These are phyloP conservation scores for Immersiporthe knoxdaviesiana DNA, from an alignment of 2,329 filamentous ascomycete species.

Conservation along the genomic window DNA sequence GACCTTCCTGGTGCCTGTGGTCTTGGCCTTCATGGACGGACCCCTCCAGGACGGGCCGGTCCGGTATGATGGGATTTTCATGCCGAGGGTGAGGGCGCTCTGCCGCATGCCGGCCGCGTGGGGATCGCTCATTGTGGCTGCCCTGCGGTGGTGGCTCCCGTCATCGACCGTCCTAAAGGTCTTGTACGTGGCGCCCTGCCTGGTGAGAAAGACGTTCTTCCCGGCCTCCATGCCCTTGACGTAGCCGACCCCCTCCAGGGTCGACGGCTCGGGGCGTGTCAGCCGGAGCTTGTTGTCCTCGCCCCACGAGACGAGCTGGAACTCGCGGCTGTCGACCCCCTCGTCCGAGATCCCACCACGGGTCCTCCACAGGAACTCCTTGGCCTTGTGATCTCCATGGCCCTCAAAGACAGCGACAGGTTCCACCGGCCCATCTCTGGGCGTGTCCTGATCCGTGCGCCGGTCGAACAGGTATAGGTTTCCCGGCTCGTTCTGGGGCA, in stretches of 20 bases:
- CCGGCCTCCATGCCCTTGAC: slow-evolving; percentile 68
- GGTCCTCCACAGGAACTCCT: slow-evolving; percentile 88
- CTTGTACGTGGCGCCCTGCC: slow-evolving; percentile 83
- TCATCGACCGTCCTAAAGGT: slow-evolving; percentile 78
- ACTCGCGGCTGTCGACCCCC: slow-evolving; percentile 80
- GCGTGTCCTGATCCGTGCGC: slow-evolving; percentile 50
- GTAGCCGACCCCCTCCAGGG: slow-evolving; percentile 72
- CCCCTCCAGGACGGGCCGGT: slow-evolving; percentile 54
- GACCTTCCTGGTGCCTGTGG: slow-evolving; percentile 43
- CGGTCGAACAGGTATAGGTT: slow-evolving; percentile 84
- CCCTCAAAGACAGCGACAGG: slow-evolving; percentile 63
- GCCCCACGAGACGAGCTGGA: slow-evolving; percentile 92
- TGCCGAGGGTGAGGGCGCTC: slow-evolving; percentile 41
- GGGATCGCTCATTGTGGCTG: slow-evolving; percentile 64
- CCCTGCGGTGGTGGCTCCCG: slow-evolving; percentile 59
- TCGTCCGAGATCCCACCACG: slow-evolving; percentile 70
- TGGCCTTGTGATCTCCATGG: slow-evolving; percentile 71
- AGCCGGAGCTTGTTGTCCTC: slow-evolving; percentile 81
- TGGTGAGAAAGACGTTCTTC: slow-evolving; percentile 71
- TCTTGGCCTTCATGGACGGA: slow-evolving; percentile 62
- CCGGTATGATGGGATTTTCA: slow-evolving; percentile 44
- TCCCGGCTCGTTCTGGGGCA: slow-evolving; percentile 88
- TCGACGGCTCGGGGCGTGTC: slow-evolving; percentile 69
- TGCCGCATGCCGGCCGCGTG: slow-evolving; percentile 50
- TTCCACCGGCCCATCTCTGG: slow-evolving; percentile 48